Evolutionary conservation across 257 asterid species (phyloP).

Genomic region (Vinca minor): DNA sequence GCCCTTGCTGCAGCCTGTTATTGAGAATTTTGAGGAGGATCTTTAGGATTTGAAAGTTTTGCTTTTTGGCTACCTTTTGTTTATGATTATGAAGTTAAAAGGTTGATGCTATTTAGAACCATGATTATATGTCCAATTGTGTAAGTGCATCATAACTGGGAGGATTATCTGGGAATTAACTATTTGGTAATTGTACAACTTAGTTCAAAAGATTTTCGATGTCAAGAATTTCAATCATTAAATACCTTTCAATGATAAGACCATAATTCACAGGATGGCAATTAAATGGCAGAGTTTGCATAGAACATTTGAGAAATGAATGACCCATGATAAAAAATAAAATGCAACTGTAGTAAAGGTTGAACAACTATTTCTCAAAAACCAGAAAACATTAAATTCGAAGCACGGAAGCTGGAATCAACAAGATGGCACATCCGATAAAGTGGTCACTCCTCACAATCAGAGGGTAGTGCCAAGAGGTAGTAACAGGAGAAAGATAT

Average conservation of each 20-base stretch:
- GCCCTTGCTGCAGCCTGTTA: slow-evolving; percentile 97
- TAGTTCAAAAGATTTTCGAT: not conserved
- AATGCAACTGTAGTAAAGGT: not conserved
- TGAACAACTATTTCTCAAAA: slow-evolving; percentile 3
- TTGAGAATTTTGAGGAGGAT: slow-evolving; percentile 64
- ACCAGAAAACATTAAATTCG: not conserved
- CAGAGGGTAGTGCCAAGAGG: not conserved
- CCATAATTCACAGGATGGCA: not conserved
- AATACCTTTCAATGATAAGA: slow-evolving; percentile 1
- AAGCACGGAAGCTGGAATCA: not conserved
- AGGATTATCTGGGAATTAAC: not conserved
- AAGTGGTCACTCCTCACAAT: not conserved
- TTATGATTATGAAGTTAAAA: not conserved
- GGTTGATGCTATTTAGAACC: slow-evolving; percentile 11
- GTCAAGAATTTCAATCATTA: not conserved
- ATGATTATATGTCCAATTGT: slow-evolving; percentile 9
- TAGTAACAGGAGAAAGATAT: not conserved
- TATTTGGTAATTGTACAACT: not conserved
- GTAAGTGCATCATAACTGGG: not conserved
- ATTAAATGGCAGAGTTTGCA: not conserved
- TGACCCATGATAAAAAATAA: not conserved
- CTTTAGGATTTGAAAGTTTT: slow-evolving; percentile 8
- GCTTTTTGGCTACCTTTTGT: not conserved
- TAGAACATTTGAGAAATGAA: not conserved
- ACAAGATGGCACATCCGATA: not conserved